Evolutionary conservation across 2,329 filamentous ascomycete genomes (phyloP).

Genomic region (Orbilia javanica): DNA sequence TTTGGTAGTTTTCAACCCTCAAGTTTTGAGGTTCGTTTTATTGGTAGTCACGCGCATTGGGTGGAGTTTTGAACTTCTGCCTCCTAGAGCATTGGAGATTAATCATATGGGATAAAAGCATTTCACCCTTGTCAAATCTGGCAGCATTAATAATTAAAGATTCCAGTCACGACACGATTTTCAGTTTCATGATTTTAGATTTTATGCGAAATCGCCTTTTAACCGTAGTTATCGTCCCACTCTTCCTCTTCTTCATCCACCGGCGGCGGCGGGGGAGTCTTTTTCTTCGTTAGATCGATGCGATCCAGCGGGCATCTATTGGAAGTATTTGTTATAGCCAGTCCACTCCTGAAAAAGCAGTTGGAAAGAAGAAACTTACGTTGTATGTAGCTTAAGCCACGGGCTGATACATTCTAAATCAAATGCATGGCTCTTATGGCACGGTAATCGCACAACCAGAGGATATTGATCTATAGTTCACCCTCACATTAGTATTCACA

Average conservation of each 20-base stretch:
- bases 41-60: too few relatives aligned
- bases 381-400: constrained; percentile 61
- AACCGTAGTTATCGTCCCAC: constrained; percentile 62
- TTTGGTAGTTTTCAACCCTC: constrained; percentile 76
- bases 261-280: constrained; percentile 51
- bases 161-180: not conserved
- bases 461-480: constrained; percentile 60
- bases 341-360: too few relatives aligned
- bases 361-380: constrained; percentile 37
- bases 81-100: not conserved
- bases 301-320: constrained; percentile 61
- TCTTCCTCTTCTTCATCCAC: constrained; percentile 58
- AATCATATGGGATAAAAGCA: not conserved
- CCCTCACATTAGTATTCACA: not conserved
- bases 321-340: not conserved
- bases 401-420: constrained; percentile 61
- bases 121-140: not conserved
- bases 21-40: too few relatives aligned
- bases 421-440: constrained; percentile 60
- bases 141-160: not conserved
- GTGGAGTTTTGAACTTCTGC: constrained; percentile 13
- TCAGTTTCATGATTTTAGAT: not conserved
- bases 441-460: constrained; percentile 60
- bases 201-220: constrained; percentile 54
- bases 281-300: constrained; percentile 60